Percentiles rank a stretch among this genome's conserved stretches.
Conservation (phyloP, 805 yeast genomes). For the Cyberlindnera saturnus region DNA sequence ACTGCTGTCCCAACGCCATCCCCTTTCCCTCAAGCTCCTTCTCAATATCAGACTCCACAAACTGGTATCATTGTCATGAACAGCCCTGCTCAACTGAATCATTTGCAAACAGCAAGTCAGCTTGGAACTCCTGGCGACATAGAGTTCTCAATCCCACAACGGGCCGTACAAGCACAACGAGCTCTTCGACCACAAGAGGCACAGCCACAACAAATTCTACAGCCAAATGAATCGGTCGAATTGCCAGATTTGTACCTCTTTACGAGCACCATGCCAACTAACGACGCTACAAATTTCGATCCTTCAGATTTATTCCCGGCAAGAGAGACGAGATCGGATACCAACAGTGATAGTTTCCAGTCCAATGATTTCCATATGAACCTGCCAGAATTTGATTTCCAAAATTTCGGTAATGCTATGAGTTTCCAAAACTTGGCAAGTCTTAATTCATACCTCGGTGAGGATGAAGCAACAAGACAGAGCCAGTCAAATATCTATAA, state of each 20-base stretch:
- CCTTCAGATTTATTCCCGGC: slow-evolving; percentile 24
- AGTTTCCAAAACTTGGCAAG: slow-evolving; percentile 20
- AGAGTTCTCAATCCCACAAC: not conserved
- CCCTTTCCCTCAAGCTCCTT: not conserved
- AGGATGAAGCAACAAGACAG: not conserved
- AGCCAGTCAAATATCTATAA: slow-evolving; percentile 7
- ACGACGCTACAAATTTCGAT: slow-evolving; percentile 15
- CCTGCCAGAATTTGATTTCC: slow-evolving; percentile 23
- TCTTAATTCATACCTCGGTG: slow-evolving; percentile 16
- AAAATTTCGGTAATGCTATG: slow-evolving; percentile 17
- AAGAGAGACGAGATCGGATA: slow-evolving; percentile 10
- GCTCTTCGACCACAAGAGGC: not conserved
- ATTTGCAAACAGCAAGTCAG: not conserved
- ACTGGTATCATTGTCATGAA: too few species aligned
- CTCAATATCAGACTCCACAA: too few species aligned
- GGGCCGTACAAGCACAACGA: slow-evolving; percentile 2
- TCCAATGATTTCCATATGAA: slow-evolving; percentile 19
- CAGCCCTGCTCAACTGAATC: not conserved
- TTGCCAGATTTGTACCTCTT: slow-evolving; percentile 25
- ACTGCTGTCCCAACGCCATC: slow-evolving; percentile 3
- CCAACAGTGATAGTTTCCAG: slow-evolving; percentile 12
- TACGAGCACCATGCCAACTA: slow-evolving; percentile 20
- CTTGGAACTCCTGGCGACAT: not conserved
- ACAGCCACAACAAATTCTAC: not conserved
- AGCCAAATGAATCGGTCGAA: slow-evolving; percentile 8